Percentiles rank a stretch among this genome's conserved stretches.
Conservation (phyloP, 2,329 filamentous ascomycete genomes). For the Monilinia aucupariae region DNA sequence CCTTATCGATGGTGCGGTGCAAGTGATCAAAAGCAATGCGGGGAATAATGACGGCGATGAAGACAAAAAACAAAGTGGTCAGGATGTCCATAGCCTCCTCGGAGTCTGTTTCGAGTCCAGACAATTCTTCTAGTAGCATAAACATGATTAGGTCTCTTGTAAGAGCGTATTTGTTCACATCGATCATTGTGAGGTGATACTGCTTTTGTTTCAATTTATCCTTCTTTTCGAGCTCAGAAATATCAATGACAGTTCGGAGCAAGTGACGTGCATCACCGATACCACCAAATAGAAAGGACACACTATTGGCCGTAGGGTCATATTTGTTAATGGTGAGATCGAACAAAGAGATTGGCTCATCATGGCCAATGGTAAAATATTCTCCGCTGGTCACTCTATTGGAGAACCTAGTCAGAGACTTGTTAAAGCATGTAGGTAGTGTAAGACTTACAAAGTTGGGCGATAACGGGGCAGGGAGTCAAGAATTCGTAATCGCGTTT, state of each 20-base stretch:
- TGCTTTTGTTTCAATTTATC: background rate
- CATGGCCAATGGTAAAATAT: slow-evolving; percentile 16
- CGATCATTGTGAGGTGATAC: slow-evolving; percentile 21
- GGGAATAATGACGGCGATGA: slow-evolving; percentile 19
- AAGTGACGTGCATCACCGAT: slow-evolving; percentile 20
- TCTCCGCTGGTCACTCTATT: background rate
- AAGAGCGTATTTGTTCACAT: slow-evolving; percentile 18
- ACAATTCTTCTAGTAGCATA: slow-evolving; percentile 20
- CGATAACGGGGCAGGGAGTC: background rate
- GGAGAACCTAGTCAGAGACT: background rate
- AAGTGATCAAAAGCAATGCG: slow-evolving; percentile 18
- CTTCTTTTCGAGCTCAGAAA: slow-evolving; percentile 13
- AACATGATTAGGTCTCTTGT: slow-evolving; percentile 18
- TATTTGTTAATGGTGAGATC: background rate
- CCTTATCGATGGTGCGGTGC: background rate
- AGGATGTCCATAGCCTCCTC: slow-evolving; percentile 13
- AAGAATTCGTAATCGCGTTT: background rate
- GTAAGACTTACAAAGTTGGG: background rate
- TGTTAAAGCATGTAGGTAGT: background rate
- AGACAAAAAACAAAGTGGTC: slow-evolving; percentile 20
- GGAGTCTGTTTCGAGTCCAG: slow-evolving; percentile 1
- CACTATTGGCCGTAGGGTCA: background rate
- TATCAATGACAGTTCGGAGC: slow-evolving; percentile 10
- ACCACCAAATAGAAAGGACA: slow-evolving; percentile 20
- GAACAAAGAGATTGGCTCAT: background rate